These are phyloP conservation scores for Flagelloscypha sp. DNA, from an alignment of 768 basidiomycete genomes.

Conservation along the genomic window DNA sequence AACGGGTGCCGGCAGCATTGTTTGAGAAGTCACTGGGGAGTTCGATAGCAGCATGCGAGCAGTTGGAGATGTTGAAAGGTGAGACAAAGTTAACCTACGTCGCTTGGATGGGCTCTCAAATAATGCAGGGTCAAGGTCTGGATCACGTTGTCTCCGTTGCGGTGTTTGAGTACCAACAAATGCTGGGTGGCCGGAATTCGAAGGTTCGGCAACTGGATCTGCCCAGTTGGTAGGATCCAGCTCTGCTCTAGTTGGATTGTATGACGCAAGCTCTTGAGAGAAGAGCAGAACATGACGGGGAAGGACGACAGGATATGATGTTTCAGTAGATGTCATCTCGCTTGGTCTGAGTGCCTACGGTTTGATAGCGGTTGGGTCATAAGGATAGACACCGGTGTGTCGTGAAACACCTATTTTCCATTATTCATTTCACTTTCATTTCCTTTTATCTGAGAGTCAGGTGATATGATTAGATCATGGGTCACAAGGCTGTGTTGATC, in stretches of 20 bases:
- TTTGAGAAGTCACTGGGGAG: too few species aligned
- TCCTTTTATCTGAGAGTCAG: too few species aligned
- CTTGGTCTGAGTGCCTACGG: constrained; percentile 20
- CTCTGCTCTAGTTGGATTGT: constrained; percentile 6
- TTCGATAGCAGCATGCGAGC: constrained; percentile 11
- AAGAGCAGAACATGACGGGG: constrained; percentile 14
- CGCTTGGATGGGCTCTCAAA: constrained; percentile 15
- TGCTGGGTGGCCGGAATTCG: background rate
- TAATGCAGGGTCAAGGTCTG: constrained; percentile 11
- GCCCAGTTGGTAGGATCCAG: background rate
- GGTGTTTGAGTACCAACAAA: background rate
- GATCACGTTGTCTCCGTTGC: too few species aligned
- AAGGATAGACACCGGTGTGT: constrained; percentile 24
- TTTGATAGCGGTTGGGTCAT: constrained; percentile 18
- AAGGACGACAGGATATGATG: constrained; percentile 19
- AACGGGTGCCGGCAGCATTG: too few species aligned
- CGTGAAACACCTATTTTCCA: too few species aligned
- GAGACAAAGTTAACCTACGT: constrained; percentile 15
- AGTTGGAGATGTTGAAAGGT: too few species aligned
- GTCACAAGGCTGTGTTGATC: too few species aligned
- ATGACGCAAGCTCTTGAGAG: constrained; percentile 1
- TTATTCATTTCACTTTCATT: too few species aligned
- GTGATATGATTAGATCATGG: too few species aligned
- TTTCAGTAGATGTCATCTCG: constrained; percentile 16
- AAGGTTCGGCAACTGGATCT: background rate